A percentile compares a stretch with the other conserved stretches of the same genome.
Evolutionary conservation across 2,329 filamentous ascomycete genomes (phyloP).

Genomic region (Cyanodermella asteris): DNA sequence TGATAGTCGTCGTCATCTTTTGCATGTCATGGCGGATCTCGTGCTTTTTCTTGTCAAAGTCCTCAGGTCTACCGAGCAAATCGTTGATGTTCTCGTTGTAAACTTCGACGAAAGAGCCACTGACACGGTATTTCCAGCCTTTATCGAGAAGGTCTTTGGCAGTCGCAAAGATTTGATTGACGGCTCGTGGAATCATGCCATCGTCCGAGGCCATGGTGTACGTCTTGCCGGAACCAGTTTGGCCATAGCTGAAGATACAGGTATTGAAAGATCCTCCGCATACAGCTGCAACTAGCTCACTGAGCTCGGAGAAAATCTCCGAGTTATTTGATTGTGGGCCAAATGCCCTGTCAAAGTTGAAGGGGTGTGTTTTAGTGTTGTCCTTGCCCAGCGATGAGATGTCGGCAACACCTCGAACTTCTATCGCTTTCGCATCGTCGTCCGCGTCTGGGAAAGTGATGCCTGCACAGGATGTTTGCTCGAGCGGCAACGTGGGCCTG

Average conservation of each 20-base stretch:
- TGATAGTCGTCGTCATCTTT: conserved; percentile 61
- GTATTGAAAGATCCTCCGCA: conserved; percentile 97
- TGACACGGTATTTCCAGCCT: conserved; percentile 85
- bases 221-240: conserved; percentile 93
- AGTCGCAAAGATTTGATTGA: conserved; percentile 81
- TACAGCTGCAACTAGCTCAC: conserved; percentile 86
- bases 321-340: conserved; percentile 53
- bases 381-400: conserved; percentile 58
- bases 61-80: conserved; percentile 49
- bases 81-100: conserved; percentile 97
- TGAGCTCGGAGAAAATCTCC: conserved; percentile 88
- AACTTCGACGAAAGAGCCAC: conserved; percentile 88
- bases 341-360: conserved; percentile 88
- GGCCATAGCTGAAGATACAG: conserved; percentile 95
- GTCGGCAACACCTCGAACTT: conserved; percentile 63
- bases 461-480: conserved; percentile 44
- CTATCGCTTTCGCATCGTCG: conserved; percentile 71
- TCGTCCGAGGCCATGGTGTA: conserved; percentile 81
- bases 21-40: conserved; percentile 72
- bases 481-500: conserved; percentile 43
- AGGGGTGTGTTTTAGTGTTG: conserved; percentile 58
- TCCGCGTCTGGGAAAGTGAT: conserved; percentile 60
- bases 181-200: conserved; percentile 88
- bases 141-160: conserved; percentile 67
- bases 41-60: conserved; percentile 60